phyloP scores from a whole-genome alignment of 257 asterid genomes.

The Forsythia viridissima region DNA sequence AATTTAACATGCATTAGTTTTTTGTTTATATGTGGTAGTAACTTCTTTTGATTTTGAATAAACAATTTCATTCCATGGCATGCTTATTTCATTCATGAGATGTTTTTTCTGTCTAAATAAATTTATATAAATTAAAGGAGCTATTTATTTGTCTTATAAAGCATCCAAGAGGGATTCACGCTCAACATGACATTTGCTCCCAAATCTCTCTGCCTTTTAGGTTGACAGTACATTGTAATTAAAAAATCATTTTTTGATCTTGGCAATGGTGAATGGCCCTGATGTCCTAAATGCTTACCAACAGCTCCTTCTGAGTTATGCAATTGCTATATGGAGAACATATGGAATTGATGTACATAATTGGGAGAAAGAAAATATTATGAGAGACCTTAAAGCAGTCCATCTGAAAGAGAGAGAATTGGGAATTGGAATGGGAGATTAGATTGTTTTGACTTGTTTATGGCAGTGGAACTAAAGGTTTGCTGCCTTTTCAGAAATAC shows the following conservation, averaged over 20 bases:
- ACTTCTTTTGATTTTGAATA: not conserved
- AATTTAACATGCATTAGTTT: not conserved
- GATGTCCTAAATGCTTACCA: not conserved
- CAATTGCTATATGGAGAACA: not conserved
- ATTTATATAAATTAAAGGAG: not conserved
- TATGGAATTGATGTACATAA: not conserved
- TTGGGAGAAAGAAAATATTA: not conserved
- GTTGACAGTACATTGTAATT: not conserved
- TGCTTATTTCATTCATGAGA: not conserved
- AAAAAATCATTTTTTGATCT: not conserved
- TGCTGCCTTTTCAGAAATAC: not conserved
- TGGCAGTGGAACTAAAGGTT: not conserved
- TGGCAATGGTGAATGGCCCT: not conserved
- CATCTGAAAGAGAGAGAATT: not conserved
- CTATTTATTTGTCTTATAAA: not conserved
- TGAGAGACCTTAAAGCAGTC: slow-evolving; percentile 5
- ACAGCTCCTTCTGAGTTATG: not conserved
- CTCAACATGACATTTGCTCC: not conserved
- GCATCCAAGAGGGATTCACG: not conserved
- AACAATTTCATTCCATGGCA: not conserved
- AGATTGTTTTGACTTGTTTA: not conserved
- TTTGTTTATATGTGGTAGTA: not conserved
- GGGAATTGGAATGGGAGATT: not conserved
- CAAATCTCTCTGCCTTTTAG: not conserved
- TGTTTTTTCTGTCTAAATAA: not conserved